Base-by-base conservation (phyloP, 441 rosid genomes). In the Cnidoscolus chayamansa region DNA sequence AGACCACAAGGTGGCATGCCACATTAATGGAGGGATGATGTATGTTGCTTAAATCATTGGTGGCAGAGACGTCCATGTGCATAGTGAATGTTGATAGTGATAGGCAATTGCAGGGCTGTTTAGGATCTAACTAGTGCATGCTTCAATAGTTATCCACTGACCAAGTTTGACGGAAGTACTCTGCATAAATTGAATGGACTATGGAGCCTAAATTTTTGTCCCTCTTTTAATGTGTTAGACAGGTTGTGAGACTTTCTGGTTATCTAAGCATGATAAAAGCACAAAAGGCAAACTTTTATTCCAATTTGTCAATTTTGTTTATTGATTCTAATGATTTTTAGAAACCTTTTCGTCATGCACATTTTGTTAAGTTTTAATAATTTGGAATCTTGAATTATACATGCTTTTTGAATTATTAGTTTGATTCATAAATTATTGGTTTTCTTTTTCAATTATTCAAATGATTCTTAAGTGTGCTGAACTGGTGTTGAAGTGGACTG, bases 291-390 rank as follows among this genome's bases (percentile, higher is more conserved):
- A 17, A n/a, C n/a, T 31, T 17, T 20, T 19, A n/a, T 11, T 56
- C 16, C 8, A 30, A 15, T n/a, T 25, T 25, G 25, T 25, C 25
- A 25, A 25, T 25, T 25, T 25, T 61, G 60, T 58, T 49, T 73
- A 56, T 57, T 25, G 17, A 65, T 66, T 51, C 61, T 35, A 19
- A 35, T 71, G 58, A 71, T 49, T 31, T 43, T 62, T 63, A 63
- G 35, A 53, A 43, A 53, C 55, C 6, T 45, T 35, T 53, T 7
- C 1, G 62, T 20, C 37, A 20, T 50, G 77, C 49, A 32, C 53
- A 43, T 63, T 19, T 25, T 49, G 30, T 51, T 13, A 56, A 40
- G 45, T 40, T 40, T 40, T 4, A 40, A 6, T 40, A 7, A 40
- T 40, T 40, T 40, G 45, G 6, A 40, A 40, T 6, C 7, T 3